phyloP scores from a whole-genome alignment of 495 filamentous ascomycete genomes.

The Antarctomyces pellizariae region DNA sequence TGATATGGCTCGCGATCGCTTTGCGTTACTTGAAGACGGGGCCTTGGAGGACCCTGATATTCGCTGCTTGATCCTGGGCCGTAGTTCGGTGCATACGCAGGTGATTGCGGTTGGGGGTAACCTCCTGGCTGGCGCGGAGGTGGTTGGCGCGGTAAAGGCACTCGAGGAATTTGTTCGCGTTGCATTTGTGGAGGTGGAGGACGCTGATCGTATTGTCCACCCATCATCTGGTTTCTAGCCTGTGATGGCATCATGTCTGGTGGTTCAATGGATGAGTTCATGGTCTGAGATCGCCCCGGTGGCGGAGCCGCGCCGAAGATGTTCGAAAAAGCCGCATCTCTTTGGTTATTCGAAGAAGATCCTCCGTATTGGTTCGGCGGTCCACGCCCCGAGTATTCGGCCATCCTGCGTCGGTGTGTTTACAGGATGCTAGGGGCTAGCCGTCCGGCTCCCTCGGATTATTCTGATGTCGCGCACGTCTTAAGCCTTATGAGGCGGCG shows the following conservation, averaged over 20 bases:
- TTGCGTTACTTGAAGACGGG: no score
- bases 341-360: constrained; percentile 45
- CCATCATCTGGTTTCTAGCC: constrained; percentile 70
- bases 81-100: no score
- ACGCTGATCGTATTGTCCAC: constrained; percentile 11
- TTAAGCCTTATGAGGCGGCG: no score
- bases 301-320: constrained; percentile 84
- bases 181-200: constrained; percentile 5
- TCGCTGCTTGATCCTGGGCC: no score
- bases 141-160: no score
- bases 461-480: no score
- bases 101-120: constrained; percentile 21
- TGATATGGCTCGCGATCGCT: constrained; percentile 21
- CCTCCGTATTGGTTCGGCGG: constrained; percentile 37
- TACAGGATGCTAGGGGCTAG: no score
- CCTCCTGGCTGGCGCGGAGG: constrained; percentile 11
- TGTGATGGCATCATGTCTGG: constrained; percentile 20
- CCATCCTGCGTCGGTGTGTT: no score
- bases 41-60: no score
- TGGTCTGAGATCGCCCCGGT: constrained; percentile 69
- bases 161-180: constrained; percentile 9
- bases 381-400: constrained; percentile 79
- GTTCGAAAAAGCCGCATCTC: constrained; percentile 87
- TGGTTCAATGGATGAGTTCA: constrained; percentile 44
- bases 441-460: no score